Conservation (phyloP, 805 yeast species). For the Brettanomyces anomalus region DNA sequence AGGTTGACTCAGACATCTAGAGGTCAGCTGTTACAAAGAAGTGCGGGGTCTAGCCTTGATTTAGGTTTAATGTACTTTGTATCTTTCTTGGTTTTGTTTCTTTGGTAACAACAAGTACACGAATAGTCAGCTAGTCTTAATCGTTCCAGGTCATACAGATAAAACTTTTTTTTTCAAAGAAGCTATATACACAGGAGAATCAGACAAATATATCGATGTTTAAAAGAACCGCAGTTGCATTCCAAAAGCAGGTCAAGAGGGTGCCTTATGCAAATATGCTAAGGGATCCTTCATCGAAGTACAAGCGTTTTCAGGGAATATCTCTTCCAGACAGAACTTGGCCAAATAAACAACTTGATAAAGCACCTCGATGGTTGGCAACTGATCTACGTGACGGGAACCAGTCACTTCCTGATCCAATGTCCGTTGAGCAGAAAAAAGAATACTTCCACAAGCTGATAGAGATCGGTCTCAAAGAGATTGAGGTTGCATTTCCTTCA, state of each 20-base stretch:
- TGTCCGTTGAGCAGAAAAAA: conserved; percentile 67
- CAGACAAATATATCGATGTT: conserved; percentile 16
- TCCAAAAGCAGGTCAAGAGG: conserved; percentile 19
- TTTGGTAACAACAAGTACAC: no score
- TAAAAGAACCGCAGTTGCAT: conserved; percentile 17
- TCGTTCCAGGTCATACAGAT: no score
- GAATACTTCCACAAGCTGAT: conserved; percentile 64
- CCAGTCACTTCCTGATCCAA: conserved; percentile 76
- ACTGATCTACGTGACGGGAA: conserved; percentile 78
- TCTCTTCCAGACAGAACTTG: conserved; percentile 56
- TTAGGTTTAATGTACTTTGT: no score
- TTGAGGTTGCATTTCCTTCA: conserved; percentile 73
- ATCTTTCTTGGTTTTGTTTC: no score
- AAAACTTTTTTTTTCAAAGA: no score
- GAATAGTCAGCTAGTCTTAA: no score
- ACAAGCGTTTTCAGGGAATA: conserved; percentile 46
- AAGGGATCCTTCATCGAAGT: conserved; percentile 58
- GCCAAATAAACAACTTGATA: conserved; percentile 58
- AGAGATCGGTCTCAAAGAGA: conserved; percentile 72
- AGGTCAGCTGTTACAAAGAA: no score
- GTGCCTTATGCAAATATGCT: conserved; percentile 43
- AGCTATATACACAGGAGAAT: no score
- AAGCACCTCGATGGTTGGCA: conserved; percentile 74
- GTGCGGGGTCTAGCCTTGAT: no score
- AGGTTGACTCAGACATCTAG: no score